Conservation (phyloP, 345 rosid species). For the Lagerstroemia speciosa region DNA sequence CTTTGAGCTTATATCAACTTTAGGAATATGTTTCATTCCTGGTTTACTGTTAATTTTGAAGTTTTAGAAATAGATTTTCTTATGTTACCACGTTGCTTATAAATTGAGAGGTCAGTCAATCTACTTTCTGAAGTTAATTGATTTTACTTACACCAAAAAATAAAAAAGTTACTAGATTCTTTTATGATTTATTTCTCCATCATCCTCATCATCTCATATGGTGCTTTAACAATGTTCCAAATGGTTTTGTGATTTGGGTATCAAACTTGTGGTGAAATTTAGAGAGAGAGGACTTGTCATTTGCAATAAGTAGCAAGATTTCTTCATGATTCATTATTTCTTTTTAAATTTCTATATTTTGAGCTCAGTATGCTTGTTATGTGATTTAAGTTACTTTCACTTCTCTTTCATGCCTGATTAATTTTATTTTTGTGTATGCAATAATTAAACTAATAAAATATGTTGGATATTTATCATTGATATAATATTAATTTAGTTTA, state of each 20-base stretch:
- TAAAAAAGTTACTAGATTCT: no score
- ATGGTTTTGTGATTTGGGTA: neutral
- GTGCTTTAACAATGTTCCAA: neutral
- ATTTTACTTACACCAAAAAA: no score
- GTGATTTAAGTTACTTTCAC: no score
- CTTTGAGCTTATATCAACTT: no score
- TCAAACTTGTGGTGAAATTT: neutral
- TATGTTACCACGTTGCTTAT: neutral
- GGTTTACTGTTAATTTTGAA: neutral
- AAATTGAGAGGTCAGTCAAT: neutral
- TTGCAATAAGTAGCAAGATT: neutral
- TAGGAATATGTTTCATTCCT: neutral
- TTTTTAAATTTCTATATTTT: neutral
- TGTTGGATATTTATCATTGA: no score
- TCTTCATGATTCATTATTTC: neutral
- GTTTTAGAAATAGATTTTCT: neutral
- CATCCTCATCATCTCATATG: neutral
- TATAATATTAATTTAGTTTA: no score
- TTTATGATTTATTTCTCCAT: no score
- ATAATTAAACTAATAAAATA: no score
- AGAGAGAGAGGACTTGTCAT: neutral
- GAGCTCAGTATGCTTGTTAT: neutral
- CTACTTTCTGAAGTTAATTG: neutral
- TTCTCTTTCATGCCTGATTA: no score
- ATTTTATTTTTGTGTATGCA: no score